Conservation (phyloP, 805 yeast genomes). For the Teunomyces lycoperdinae region DNA sequence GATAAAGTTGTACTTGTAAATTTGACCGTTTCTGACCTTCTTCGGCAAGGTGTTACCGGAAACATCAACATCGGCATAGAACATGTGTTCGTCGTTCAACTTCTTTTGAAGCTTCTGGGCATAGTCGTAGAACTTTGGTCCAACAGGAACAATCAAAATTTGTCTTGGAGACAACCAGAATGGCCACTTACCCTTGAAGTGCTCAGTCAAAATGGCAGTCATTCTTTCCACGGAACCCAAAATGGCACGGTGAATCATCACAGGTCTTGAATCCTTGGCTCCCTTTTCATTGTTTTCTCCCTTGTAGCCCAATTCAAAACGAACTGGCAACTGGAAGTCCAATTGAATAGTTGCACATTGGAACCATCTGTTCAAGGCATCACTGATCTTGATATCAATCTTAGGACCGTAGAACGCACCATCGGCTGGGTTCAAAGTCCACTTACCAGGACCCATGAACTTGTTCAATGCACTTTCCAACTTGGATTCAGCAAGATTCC, state of each 20-base stretch:
- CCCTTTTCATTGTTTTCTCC: constrained; percentile 54
- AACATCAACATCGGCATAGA: constrained; percentile 90
- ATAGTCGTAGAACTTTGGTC: constrained; percentile 86
- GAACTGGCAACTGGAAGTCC: constrained; percentile 95
- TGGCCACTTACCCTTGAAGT: constrained; percentile 99
- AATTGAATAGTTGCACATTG: constrained; percentile 99
- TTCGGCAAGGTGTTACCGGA: constrained; percentile 96
- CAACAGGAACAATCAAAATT: constrained; percentile 93
- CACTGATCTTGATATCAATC: constrained; percentile 94
- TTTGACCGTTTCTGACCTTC: constrained; percentile 96
- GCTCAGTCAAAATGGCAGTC: constrained; percentile 98
- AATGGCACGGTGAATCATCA: constrained; percentile 98
- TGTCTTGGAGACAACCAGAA: constrained; percentile 99
- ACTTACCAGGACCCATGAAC: constrained; percentile 73
- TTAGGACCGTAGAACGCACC: constrained; percentile 97
- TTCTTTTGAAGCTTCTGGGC: constrained; percentile 76
- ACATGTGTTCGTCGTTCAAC: constrained; percentile 63
- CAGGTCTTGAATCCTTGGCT: constrained; percentile 76
- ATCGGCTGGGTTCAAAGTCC: constrained; percentile 96
- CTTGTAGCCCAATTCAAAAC: constrained; percentile 89
- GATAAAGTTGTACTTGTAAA: constrained; percentile 91
- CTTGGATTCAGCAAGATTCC: constrained; percentile 88
- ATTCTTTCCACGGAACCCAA: constrained; percentile 98
- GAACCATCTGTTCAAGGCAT: constrained; percentile 94
- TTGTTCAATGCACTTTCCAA: constrained; percentile 77